Evolutionary conservation across 192 early-diverging fungal species (phyloP), one percentile per base, ranked within the genome.

Genomic region (Coemansia sp.): DNA sequence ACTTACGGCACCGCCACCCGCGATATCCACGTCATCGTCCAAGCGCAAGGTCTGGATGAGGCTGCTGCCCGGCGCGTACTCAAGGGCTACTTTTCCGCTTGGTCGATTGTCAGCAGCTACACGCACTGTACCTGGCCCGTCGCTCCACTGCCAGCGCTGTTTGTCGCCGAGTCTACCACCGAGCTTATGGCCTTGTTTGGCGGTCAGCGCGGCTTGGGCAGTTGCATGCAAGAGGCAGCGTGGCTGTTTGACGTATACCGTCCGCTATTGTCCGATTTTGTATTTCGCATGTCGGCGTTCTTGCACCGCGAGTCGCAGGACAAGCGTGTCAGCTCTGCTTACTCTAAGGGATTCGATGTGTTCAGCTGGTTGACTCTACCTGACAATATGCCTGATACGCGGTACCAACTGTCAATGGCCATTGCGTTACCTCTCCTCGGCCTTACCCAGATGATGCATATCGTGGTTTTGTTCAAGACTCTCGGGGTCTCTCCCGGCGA

Each of bases 161-260:
- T 87, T 37, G 56, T 70, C 3, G 60, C 86, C 11, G 83, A 81
- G 6, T 74, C 78, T 24, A 84, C 87, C 19, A 72, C 77, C 2
- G 7, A 7, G 29, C 65, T 89, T 17, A 86, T 94, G 67, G 94
- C 94, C 32, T 83, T 97, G 59, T 98, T 98, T 86, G 96, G 96
- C 56, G 96, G 96, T 51, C 95, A 98, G 72, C 94, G 92, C 40
- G 95, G 91, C 59, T 92, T 91, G 60, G 86, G 89, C 20, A 87
- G 89, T 46, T 93, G 91, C 76, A 86, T 98, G 77, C 86, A 90
- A 60, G 95, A 98, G 79, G 76, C 94, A 6, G 84, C 85, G 15
- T 84, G 84, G 63, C 84, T 94, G 40, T 88, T 89, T 65, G 82
- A 84, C 31, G 90, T 91, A 39, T 96, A 96, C 78, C 77, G 86